These are phyloP conservation scores for Oxyria digyna DNA, from an alignment of 148 eudicot species.

Conservation along the genomic window DNA sequence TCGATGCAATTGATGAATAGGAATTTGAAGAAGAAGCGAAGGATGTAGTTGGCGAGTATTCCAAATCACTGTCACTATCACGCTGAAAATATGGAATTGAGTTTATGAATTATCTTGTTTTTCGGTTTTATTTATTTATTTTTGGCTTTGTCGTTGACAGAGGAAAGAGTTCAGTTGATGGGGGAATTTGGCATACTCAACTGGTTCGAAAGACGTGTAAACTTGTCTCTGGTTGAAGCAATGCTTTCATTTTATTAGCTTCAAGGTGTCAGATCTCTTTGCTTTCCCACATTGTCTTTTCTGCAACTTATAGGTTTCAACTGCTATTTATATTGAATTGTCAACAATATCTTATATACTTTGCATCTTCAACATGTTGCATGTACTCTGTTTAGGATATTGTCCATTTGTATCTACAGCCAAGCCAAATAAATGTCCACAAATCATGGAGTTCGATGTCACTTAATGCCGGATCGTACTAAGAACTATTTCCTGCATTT, in stretches of 20 bases:
- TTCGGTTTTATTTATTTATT: background rate
- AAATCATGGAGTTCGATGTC: background rate
- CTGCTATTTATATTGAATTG: background rate
- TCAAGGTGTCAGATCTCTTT: background rate
- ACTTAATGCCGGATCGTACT: background rate
- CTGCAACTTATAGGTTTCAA: background rate
- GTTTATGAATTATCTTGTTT: background rate
- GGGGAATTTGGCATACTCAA: background rate
- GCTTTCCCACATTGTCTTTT: background rate
- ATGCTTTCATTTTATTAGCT: background rate
- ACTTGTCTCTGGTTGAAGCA: background rate
- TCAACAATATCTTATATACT: too few species aligned
- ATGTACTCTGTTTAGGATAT: too few species aligned
- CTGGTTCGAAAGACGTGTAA: background rate
- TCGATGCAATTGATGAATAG: constrained; percentile 30
- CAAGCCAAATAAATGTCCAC: background rate
- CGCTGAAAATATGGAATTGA: background rate
- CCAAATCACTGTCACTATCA: constrained; percentile 38
- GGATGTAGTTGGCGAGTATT: constrained; percentile 40
- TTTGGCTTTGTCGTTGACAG: constrained; percentile 1
- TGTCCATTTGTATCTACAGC: background rate
- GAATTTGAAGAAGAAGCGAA: constrained; percentile 66
- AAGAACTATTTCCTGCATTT: background rate
- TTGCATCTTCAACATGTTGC: too few species aligned
- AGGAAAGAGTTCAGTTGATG: constrained; percentile 10